These are phyloP conservation scores for Ophidiomyces ophidiicola DNA, from an alignment of 2,329 filamentous ascomycete genomes.

Conservation along the genomic window DNA sequence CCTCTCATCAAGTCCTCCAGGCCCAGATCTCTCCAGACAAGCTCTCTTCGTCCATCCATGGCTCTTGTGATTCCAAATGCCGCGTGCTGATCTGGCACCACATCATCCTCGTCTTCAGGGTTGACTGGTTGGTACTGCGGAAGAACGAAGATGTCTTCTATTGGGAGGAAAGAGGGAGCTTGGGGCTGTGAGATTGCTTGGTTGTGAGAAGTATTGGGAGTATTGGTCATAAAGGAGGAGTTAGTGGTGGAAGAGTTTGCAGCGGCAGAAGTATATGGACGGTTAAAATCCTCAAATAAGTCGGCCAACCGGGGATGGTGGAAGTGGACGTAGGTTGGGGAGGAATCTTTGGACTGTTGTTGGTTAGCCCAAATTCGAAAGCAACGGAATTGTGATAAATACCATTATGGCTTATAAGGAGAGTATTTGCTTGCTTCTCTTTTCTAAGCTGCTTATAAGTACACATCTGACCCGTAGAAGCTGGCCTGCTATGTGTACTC, in stretches of 20 bases:
- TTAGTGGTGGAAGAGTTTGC: slow-evolving; percentile 17
- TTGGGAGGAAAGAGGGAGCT: slow-evolving; percentile 35
- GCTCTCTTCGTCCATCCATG: slow-evolving; percentile 43
- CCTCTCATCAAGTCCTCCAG: slow-evolving; percentile 39
- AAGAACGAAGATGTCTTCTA: slow-evolving; percentile 50
- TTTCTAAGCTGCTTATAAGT: too few relatives aligned
- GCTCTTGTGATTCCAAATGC: slow-evolving; percentile 54
- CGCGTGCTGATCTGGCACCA: slow-evolving; percentile 55
- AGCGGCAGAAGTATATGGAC: slow-evolving; percentile 30
- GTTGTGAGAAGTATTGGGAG: slow-evolving; percentile 10
- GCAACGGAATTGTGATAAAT: neutral
- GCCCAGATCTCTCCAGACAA: slow-evolving; percentile 49
- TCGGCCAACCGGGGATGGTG: slow-evolving; percentile 38
- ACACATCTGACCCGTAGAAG: too few relatives aligned
- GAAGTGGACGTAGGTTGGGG: slow-evolving; percentile 38
- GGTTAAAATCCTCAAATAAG: slow-evolving; percentile 40
- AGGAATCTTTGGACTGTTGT: slow-evolving; percentile 39
- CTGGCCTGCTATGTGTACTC: too few relatives aligned
- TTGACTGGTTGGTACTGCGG: slow-evolving; percentile 51
- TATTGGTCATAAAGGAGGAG: slow-evolving; percentile 9
- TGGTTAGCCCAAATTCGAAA: slow-evolving; percentile 1
- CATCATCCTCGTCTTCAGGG: slow-evolving; percentile 55
- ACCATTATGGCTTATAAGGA: slow-evolving; percentile 4
- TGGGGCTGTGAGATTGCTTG: slow-evolving; percentile 17
- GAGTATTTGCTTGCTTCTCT: too few relatives aligned